Evolutionary conservation across 768 basidiomycete genomes (phyloP), one percentile per base, ranked within the genome.

Genomic region (Saitozyma sp.): DNA sequence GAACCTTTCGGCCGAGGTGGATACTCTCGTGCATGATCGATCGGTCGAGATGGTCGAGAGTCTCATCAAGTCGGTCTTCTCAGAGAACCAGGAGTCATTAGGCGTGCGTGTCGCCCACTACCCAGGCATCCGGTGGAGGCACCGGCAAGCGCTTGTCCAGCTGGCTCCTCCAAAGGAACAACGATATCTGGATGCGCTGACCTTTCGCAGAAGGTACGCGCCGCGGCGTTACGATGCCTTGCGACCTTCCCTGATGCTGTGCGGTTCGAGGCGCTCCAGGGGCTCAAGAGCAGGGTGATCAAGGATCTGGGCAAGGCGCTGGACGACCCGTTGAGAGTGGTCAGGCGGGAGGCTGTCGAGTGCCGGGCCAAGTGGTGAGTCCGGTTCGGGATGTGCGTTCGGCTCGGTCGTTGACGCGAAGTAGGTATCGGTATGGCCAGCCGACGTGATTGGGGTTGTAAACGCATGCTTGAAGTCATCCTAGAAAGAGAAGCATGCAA

Each of bases 301-400:
- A 86, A 86, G 43, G 87, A 88, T 63, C 82, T 99, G 37, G 88
- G 84, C 0, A 86, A 84, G 64, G 85, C 84, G 5, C 79, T 98
- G 52, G 96, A 98, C 75, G 96, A 98, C 80, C 90, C 90, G n/a
- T 89, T 88, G 75, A 83, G 89, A 62, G 80, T 80, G 2, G 93
- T 99, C 8, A 83, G 96, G 57, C 88, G 86, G 70, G 91, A 90
- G 71, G 95, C 93, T 0, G 96, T 98, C 3, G 87, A 92, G 68
- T 88, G 92, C 41, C 73, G 88, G 48, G 75, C 80, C 1, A 67
- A 65, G 51, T 83, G 82, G 82, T 82, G 62, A 46, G 45, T 46
- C 45, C 11, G 45, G 45, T 1, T 46, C n/a, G 45, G 45, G 29
- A 29, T 29, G 29, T 5, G 29, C 29, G 5, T 29, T 29, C n/a